Evolutionary conservation across 2,329 filamentous ascomycete species (phyloP), one percentile per base, ranked within the genome.

Genomic region (Arthrobotrys megalospora): DNA sequence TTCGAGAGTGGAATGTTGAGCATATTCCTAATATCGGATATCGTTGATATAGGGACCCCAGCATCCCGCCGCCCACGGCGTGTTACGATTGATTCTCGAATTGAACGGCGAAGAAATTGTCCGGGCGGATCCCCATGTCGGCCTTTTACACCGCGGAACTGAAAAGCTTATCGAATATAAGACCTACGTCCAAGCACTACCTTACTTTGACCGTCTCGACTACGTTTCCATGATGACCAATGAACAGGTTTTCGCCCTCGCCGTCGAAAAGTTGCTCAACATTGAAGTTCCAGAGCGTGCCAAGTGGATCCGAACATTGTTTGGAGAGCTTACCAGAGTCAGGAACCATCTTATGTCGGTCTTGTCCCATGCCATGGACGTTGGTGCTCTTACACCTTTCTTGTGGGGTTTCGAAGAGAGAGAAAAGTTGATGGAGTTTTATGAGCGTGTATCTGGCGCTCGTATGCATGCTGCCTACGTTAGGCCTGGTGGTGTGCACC

Each of bases 201-300:
- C 96, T 71, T 99, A 99, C 88, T 99, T 99, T 85, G 96, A 99
- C 87, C 93, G 96, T 82, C 89, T 99, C 85, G 96, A 99, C 86
- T 99, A 99, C 86, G 94, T 97, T 82, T 97, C 94, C 83, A 99
- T 99, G 96, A 99, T 99, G 96, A 99, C 96, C 83, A 99, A 99
- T 86, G 96, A 99, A 88, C 96, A 99, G 87, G 97, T 94, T 84
- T 99, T 93, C 86, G 90, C 94, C 43, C 89, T 99, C 81, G 96
- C 94, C 19, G 95, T 98, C 70, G 96, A 99, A 89, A 99, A 99
- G 89, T 89, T 99, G 79, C 88, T 99, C 83, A 99, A 99, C 85
- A 88, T 99, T 81, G 96, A 99, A 85, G 93, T 99, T 80, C 96
- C 96, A 24, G 92, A 96, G 81, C 89, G 96, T 83, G 96, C 96